phyloP scores from a whole-genome alignment of 179 eudicot genomes.

The Camellia oleifera region DNA sequence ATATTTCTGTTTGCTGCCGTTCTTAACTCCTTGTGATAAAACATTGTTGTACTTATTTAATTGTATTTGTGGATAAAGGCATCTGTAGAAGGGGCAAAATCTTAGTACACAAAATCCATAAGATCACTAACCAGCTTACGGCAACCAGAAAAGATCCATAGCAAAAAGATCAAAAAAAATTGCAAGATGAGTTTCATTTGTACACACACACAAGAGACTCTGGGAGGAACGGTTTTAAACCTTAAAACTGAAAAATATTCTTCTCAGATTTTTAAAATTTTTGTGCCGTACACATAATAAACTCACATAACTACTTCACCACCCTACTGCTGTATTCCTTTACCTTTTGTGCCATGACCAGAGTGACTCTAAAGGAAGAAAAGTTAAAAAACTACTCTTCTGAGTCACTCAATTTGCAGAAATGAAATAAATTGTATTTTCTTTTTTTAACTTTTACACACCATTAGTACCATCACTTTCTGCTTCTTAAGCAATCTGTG shows the following conservation, averaged over 20 bases:
- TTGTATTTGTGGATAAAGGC: not conserved
- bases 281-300: not conserved
- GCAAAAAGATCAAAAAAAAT: not conserved
- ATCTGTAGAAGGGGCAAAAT: not conserved
- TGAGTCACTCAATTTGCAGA: not conserved
- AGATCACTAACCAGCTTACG: not conserved
- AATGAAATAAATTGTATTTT: not conserved
- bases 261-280: not conserved
- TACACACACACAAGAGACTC: slow-evolving; percentile 1
- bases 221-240: not conserved
- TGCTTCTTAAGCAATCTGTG: slow-evolving; percentile 1
- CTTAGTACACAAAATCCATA: not conserved
- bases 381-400: slow-evolving; percentile 4
- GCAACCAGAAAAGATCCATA: not conserved
- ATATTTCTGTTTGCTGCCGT: not conserved
- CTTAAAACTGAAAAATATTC: not conserved
- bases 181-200: not conserved
- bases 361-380: not conserved
- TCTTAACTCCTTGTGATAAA: not conserved
- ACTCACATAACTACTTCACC: not conserved
- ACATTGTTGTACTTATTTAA: not conserved
- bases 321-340: not conserved
- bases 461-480: not conserved
- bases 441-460: not conserved
- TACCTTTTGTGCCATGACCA: too few relatives aligned